These are phyloP conservation scores for Tetrapisispora taiwanensis DNA, from an alignment of 805 yeast genomes.

Conservation along the genomic window DNA sequence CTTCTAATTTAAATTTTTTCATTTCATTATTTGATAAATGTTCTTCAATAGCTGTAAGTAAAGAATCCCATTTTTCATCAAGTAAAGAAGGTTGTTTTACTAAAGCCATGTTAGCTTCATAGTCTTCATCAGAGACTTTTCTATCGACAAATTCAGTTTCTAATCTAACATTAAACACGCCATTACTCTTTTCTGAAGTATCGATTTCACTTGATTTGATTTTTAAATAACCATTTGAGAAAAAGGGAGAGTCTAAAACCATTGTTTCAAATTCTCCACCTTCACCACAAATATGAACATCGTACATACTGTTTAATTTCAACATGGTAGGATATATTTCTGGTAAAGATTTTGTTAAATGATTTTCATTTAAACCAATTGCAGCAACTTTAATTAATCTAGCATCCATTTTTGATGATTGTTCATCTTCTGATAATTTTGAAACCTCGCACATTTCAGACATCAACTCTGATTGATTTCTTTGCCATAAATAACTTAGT, in stretches of 20 bases:
- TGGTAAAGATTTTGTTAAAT: conserved; percentile 59
- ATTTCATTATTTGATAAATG: too few relatives aligned
- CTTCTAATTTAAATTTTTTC: too few relatives aligned
- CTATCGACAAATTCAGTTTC: conserved; percentile 41
- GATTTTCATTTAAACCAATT: conserved; percentile 56
- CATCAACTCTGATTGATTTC: conserved; percentile 72
- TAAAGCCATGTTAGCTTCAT: conserved; percentile 25
- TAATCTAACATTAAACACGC: conserved; percentile 58
- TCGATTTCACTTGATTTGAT: conserved; percentile 38
- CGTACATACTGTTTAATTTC: conserved; percentile 52
- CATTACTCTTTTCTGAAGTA: conserved; percentile 38
- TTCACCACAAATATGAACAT: conserved; percentile 94
- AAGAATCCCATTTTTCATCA: conserved; percentile 12
- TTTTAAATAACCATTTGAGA: conserved; percentile 41
- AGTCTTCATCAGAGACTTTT: conserved; percentile 16
- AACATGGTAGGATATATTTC: conserved; percentile 51
- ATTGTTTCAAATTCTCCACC: conserved; percentile 97
- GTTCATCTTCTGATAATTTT: conserved; percentile 12
- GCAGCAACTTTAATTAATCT: conserved; percentile 89
- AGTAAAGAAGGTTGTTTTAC: conserved; percentile 26
- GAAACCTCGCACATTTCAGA: conserved; percentile 56
- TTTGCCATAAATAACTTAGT: conserved; percentile 81
- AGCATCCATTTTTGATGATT: conserved; percentile 47
- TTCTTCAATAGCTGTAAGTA: background rate
- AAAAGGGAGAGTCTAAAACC: conserved; percentile 85